A percentile compares a stretch with the other conserved stretches of the same genome.
Conservation (phyloP, 441 rosid genomes). For the Corymbia calophylla region DNA sequence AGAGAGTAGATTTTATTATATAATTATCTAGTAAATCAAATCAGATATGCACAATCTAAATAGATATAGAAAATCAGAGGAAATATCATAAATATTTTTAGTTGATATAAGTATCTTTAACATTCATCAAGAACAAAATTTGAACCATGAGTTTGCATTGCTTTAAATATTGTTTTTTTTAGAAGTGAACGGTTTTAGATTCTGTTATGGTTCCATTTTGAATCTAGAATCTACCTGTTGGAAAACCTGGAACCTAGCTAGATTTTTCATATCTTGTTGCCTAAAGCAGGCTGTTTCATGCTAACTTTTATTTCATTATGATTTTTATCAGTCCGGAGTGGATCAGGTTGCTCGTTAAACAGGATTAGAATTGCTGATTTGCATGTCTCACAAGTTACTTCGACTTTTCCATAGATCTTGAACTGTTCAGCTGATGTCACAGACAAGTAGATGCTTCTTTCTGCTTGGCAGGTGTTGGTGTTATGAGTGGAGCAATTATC, state of each 20-base stretch:
- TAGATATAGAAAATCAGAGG: no score
- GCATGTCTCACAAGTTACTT: not conserved
- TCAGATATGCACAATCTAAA: not conserved
- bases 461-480: not conserved
- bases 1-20: not conserved
- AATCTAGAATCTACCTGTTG: not conserved
- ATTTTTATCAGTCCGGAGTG: not conserved
- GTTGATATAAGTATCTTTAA: not conserved
- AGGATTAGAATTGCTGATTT: not conserved
- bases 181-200: fast-evolving
- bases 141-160: not conserved
- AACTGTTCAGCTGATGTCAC: not conserved
- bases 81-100: no score
- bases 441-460: not conserved
- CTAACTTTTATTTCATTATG: not conserved
- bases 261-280: not conserved
- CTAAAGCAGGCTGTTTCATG: not conserved
- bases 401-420: not conserved
- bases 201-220: not conserved
- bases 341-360: not conserved
- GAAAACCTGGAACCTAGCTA: not conserved
- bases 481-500: not conserved
- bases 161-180: not conserved
- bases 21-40: not conserved
- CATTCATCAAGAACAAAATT: not conserved